Evolutionary conservation across 2,329 filamentous ascomycete genomes (phyloP).

Genomic region (Xylariaceae sp.): DNA sequence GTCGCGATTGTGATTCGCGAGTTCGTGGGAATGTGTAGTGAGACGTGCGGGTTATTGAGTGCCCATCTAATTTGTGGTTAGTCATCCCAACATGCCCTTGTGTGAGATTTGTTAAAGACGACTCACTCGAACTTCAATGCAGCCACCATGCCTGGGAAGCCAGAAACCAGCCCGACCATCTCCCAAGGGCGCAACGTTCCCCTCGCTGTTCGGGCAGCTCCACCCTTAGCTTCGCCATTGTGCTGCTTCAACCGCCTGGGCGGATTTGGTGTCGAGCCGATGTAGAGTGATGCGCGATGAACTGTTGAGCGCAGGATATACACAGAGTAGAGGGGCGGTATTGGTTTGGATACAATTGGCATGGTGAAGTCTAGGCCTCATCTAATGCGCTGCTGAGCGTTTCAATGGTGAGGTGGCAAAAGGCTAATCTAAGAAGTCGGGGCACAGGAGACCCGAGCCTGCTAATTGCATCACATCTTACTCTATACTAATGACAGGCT

Average conservation of each 20-base stretch:
- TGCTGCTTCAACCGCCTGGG: slow-evolving; percentile 86
- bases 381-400: neutral
- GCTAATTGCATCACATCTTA: slow-evolving; percentile 18
- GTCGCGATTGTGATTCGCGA: slow-evolving; percentile 64
- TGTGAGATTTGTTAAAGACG: neutral
- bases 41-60: slow-evolving; percentile 83
- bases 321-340: slow-evolving; percentile 91
- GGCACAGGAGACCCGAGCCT: neutral
- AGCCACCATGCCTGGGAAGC: slow-evolving; percentile 85
- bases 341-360: slow-evolving; percentile 58
- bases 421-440: neutral
- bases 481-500: neutral
- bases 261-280: slow-evolving; percentile 91
- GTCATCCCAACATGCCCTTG: neutral
- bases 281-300: slow-evolving; percentile 75
- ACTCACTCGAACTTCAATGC: slow-evolving; percentile 93
- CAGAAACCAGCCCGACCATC: slow-evolving; percentile 84
- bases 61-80: slow-evolving; percentile 73
- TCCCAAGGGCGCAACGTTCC: slow-evolving; percentile 82
- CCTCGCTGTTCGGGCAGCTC: slow-evolving; percentile 77
- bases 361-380: slow-evolving; percentile 40
- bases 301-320: slow-evolving; percentile 89
- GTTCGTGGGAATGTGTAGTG: slow-evolving; percentile 74
- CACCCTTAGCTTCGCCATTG: slow-evolving; percentile 84
- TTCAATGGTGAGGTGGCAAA: neutral